Percentiles rank a stretch among this genome's conserved stretches.
Evolutionary conservation across 495 filamentous ascomycete genomes (phyloP).

Genomic region (Aspergillus heteromorphus): DNA sequence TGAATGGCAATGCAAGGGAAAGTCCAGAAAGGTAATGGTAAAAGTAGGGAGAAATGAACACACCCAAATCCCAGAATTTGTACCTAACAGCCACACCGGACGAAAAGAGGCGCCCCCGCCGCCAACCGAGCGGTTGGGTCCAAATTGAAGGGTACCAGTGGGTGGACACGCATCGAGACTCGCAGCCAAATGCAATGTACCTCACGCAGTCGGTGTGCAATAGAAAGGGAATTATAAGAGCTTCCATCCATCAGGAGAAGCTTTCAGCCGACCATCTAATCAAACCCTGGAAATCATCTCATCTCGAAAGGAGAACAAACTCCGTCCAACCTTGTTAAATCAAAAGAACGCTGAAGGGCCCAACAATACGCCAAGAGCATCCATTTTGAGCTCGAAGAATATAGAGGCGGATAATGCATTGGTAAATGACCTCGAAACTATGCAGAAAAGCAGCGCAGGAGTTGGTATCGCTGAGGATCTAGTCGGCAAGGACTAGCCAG

Average conservation of each 20-base stretch:
- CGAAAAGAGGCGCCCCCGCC: neutral
- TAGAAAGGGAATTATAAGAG: slow-evolving; percentile 3
- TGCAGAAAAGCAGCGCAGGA: slow-evolving; percentile 18
- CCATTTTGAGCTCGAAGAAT: slow-evolving; percentile 12
- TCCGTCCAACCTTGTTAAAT: slow-evolving; percentile 33
- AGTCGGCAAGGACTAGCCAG: slow-evolving; percentile 24
- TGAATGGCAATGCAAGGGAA: slow-evolving; percentile 10
- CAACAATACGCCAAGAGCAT: slow-evolving; percentile 15
- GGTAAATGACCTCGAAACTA: slow-evolving; percentile 15
- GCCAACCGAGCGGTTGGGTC: neutral
- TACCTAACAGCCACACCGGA: slow-evolving; percentile 9
- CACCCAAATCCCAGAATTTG: slow-evolving; percentile 18
- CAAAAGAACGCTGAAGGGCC: slow-evolving; percentile 32
- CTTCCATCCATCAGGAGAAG: slow-evolving; percentile 1
- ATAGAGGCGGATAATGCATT: slow-evolving; percentile 1
- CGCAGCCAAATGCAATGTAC: slow-evolving; percentile 12
- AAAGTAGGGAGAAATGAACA: slow-evolving; percentile 6
- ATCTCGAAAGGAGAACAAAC: slow-evolving; percentile 21
- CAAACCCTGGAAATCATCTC: slow-evolving; percentile 25
- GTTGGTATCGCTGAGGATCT: slow-evolving; percentile 10
- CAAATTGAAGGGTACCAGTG: neutral
- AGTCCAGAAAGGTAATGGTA: slow-evolving; percentile 1
- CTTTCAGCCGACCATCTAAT: slow-evolving; percentile 13
- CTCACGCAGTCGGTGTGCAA: slow-evolving; percentile 5
- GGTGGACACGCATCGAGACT: slow-evolving; percentile 1